These are phyloP conservation scores for Wallacemonas rigidus DNA, from an alignment of 208 protist species.

Conservation along the genomic window DNA sequence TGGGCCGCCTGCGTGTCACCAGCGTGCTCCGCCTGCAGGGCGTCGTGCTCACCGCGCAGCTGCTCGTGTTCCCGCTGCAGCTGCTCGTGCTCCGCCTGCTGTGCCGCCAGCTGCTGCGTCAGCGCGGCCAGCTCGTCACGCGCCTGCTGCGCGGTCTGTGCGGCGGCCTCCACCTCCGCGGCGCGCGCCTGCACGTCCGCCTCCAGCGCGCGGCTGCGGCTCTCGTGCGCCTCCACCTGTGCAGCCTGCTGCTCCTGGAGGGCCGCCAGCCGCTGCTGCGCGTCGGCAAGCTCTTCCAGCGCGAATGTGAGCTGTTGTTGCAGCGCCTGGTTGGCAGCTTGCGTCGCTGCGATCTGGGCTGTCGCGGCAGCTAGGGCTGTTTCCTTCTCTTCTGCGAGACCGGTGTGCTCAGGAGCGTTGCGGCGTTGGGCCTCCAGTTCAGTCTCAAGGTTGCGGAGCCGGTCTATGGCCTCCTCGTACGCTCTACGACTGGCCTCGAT, in stretches of 20 bases:
- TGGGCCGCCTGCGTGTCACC: neutral
- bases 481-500: neutral
- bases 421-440: no score
- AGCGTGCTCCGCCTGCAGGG: constrained; percentile 24
- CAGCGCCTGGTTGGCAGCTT: neutral
- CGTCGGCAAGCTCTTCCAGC: neutral
- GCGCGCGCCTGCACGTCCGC: constrained; percentile 7
- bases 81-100: constrained; percentile 14
- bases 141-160: constrained; percentile 1
- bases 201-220: constrained; percentile 9
- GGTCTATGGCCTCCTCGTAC: no score
- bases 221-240: constrained; percentile 15
- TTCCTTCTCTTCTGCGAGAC: neutral
- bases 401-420: no score
- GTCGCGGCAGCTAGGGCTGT: neutral
- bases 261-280: constrained; percentile 3
- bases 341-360: no score
- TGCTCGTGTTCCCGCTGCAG: neutral
- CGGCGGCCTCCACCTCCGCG: constrained; percentile 16
- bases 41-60: neutral
- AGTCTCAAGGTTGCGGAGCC: no score
- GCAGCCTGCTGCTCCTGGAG: constrained; percentile 16
- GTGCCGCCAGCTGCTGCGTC: constrained; percentile 10
- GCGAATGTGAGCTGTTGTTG: neutral
- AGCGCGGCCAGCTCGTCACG: constrained; percentile 8